Evolutionary conservation across 2,329 filamentous ascomycete genomes (phyloP).

Genomic region (Aspergillus flavus): DNA sequence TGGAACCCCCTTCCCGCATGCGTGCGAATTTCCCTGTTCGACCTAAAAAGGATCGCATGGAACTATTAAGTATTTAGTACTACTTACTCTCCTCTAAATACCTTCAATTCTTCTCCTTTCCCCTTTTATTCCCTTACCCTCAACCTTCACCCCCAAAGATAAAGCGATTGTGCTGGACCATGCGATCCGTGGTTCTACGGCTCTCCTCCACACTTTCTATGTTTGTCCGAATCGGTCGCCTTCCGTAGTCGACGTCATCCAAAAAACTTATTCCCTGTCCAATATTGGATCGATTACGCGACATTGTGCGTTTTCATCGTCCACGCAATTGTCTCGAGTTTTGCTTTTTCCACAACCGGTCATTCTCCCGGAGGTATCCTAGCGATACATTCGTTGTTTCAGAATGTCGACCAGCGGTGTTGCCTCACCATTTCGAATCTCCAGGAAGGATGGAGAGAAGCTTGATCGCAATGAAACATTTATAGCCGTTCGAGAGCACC

Average conservation of each 20-base stretch:
- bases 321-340: background rate
- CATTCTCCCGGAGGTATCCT: background rate
- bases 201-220: slow-evolving; percentile 5
- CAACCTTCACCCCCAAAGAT: background rate
- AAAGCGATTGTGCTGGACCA: slow-evolving; percentile 18
- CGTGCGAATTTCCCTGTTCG: slow-evolving; percentile 7
- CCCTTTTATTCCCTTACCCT: background rate
- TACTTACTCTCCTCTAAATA: background rate
- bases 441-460: slow-evolving; percentile 31
- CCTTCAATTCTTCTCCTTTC: background rate
- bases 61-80: background rate
- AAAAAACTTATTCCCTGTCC: slow-evolving; percentile 1
- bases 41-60: background rate
- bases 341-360: background rate
- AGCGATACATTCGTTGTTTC: slow-evolving; percentile 3
- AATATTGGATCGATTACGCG: background rate
- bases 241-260: slow-evolving; percentile 18
- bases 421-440: slow-evolving; percentile 35
- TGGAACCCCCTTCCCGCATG: slow-evolving; percentile 13
- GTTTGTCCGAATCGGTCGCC: slow-evolving; percentile 16
- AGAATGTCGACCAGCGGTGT: slow-evolving; percentile 21
- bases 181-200: slow-evolving; percentile 25
- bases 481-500: slow-evolving; percentile 34
- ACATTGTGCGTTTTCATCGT: background rate
- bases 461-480: slow-evolving; percentile 41